Percentiles rank a stretch among this genome's conserved stretches.
Conservation (phyloP, 768 basidiomycete species). For the Auricularia auricula-judae region DNA sequence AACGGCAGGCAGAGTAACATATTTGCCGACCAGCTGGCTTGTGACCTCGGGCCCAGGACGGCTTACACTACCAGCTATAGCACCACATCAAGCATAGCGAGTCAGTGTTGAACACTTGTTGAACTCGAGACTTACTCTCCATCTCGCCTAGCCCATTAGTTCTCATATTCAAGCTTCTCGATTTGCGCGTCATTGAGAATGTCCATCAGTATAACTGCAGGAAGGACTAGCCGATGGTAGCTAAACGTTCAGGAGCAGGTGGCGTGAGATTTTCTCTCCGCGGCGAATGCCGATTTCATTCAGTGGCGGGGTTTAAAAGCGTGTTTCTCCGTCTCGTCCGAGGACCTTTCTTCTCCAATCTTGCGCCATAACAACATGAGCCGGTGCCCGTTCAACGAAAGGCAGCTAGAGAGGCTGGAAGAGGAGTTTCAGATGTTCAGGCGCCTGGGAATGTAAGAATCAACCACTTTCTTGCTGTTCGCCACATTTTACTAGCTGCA, state of each 20-base stretch:
- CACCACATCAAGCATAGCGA: not conserved
- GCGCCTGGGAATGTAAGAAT: not conserved
- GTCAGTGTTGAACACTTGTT: no score
- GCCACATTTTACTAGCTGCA: not conserved
- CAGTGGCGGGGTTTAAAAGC: no score
- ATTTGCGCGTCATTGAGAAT: not conserved
- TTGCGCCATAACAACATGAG: not conserved
- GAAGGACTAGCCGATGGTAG: no score
- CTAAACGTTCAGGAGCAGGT: no score
- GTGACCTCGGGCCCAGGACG: not conserved
- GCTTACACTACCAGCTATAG: not conserved
- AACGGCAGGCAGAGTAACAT: no score
- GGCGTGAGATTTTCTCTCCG: no score
- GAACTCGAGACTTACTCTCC: not conserved
- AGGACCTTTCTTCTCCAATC: not conserved
- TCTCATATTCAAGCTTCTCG: not conserved
- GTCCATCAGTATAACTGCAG: no score
- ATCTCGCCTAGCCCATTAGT: not conserved
- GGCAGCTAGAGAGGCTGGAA: not conserved
- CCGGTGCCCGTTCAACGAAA: not conserved
- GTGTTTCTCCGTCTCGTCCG: not conserved
- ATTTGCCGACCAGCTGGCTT: not conserved
- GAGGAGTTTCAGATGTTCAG: not conserved
- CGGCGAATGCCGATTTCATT: no score
- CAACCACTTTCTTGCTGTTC: not conserved